Base-by-base conservation (phyloP, 2,329 filamentous ascomycete species). In the Phaeosphaeriaceae sp. region DNA sequence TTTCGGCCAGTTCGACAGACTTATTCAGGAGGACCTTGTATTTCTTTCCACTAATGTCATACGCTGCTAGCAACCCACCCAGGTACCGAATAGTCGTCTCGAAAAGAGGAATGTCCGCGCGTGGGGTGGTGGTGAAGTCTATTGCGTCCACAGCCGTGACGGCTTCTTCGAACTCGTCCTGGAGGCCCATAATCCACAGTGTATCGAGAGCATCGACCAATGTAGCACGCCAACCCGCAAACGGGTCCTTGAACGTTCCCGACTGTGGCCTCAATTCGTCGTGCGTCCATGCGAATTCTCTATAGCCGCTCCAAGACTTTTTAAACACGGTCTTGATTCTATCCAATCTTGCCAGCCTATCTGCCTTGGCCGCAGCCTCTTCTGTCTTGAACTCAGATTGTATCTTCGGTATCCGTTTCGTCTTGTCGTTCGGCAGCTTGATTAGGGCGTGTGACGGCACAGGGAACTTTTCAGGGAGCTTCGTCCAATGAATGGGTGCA, bases 201-300 rank as follows among this genome's bases (percentile, higher is more conserved):
- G 87, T 87, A 70, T 91, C 89, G 52, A 90, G 80, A 2, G 86
- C 56, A 79, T 97, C 93, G 5, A 97, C 91, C 60, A 97, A 75
- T 0, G 93, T 96, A 17, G 93, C 93, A 19, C 91, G 91, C 93
- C 93, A 97, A 50, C 91, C 92, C 72, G 92, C 94, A 76, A 98
- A 98, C 0, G 92, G 91, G 72, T 97, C 91, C 19, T 87, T 86
- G 63, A 82, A 87, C 15, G 79, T 81, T 51, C 88, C 88, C 27
- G 86, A 85, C 10, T 94, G 82, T 1, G 95, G 95, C 46, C 80
- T 84, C 17, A 98, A 79, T 79, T 98, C 95, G 72, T 98, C 95
- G 67, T 96, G 91, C 61, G 89, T 86, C 87, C 91, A 95, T 11
- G 93, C 94, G 68, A 88, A 84, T 60, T 87, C 83, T 71, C 86